Base-by-base conservation (phyloP, 768 basidiomycete genomes). In the Gymnopilus junonius region DNA sequence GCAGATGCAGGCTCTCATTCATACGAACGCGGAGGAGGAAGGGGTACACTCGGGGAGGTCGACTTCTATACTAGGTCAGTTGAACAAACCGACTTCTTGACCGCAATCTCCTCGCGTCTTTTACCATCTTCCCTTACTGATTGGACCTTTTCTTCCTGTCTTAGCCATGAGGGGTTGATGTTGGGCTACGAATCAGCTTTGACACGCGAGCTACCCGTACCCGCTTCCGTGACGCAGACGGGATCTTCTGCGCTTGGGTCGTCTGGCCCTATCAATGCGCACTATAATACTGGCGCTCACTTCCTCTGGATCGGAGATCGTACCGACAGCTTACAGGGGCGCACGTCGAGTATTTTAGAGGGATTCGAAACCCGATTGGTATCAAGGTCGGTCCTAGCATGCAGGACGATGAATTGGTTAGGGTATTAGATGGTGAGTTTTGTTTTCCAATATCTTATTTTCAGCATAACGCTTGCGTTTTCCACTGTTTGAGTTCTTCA, bases 301-400 rank as follows among this genome's bases (percentile, higher is more conserved):
- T 97, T 97, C 77, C 76, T 98, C 54, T 99, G 97, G 97, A 93
- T 99, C 58, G 97, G 97, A 0, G 97, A 99, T 76, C 87, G 97
- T 55, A 99, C 97, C 81, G 97, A 40, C 94, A 97, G 75, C 80
- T 99, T 0, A 85, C 87, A 48, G 95, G 95, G 7, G 97, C 95
- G 3, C 97, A 99, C 73, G 89, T 98, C 32, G 97, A 99, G 78
- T 95, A 95, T 75, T 96, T 96, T 78, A 82, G 93, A 59, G 94
- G 95, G 7, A 91, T 97, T 57, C 82, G 93, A 53, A 97, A 97
- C 73, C 95, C 95, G 1, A 93, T 97, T 62, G 97, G 97, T 2
- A 86, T 98, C 79, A 99, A 99, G 74, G 93, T 97, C 6, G 97
- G 97, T 2, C 96, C 97, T 25, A 88, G 87, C 42, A 92, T 99